These are phyloP conservation scores for Penicillium chermesinum DNA, from an alignment of 495 filamentous ascomycete species.

Conservation along the genomic window DNA sequence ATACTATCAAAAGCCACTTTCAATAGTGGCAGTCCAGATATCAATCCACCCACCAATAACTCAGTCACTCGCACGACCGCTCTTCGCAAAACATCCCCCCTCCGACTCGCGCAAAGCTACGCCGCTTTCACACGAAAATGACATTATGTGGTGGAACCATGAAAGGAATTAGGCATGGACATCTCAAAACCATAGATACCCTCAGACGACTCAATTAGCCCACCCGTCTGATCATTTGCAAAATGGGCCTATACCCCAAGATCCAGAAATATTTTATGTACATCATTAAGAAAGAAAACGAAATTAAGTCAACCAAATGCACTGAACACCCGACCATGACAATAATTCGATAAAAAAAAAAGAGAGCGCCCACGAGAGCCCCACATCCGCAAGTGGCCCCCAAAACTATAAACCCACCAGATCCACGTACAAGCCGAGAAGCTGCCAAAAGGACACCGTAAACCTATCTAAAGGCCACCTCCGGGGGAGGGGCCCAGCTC, in stretches of 20 bases:
- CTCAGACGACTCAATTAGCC: no score
- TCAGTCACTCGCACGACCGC: background rate
- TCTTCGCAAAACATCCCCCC: no score
- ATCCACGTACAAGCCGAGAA: no score
- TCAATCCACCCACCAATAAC: background rate
- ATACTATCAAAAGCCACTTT: background rate
- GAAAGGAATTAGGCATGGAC: background rate
- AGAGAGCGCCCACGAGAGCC: background rate
- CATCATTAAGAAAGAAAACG: no score
- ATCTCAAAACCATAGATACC: background rate
- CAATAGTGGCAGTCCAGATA: background rate
- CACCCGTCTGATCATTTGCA: no score
- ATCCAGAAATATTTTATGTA: no score
- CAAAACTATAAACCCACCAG: background rate
- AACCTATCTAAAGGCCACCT: no score
- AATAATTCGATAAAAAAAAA: background rate
- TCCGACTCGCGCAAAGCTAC: no score
- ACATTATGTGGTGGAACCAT: background rate
- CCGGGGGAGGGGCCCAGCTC: no score
- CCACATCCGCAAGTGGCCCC: background rate
- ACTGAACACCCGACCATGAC: background rate
- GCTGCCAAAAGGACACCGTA: no score
- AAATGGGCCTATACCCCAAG: no score
- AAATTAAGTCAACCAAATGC: no score
- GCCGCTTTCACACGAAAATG: background rate